Evolutionary conservation across 306 rosid species (phyloP).

Genomic region (Cercis canadensis): DNA sequence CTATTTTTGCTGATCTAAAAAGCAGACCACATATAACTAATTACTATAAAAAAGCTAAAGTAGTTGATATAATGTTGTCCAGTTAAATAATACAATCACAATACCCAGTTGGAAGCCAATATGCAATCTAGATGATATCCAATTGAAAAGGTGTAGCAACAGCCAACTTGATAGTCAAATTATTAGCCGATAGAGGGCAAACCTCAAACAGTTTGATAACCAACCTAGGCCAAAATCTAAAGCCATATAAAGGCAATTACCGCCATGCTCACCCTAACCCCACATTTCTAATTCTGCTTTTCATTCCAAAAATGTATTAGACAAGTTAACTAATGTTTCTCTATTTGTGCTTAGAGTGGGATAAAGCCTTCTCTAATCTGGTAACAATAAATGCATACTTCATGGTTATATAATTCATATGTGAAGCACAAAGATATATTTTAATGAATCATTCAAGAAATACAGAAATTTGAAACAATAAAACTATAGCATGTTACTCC

Average conservation of each 20-base stretch:
- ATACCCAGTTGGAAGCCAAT: not conserved
- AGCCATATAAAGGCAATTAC: not conserved
- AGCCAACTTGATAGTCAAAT: not conserved
- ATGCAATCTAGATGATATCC: not conserved
- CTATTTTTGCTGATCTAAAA: too few species aligned
- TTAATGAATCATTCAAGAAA: not conserved
- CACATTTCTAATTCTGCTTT: not conserved
- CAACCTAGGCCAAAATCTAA: not conserved
- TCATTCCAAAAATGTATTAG: too few species aligned
- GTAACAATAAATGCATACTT: not conserved
- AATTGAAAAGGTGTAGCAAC: not conserved
- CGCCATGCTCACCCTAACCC: not conserved
- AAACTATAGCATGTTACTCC: constrained; percentile 18
- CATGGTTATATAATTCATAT: too few species aligned
- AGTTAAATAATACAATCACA: not conserved
- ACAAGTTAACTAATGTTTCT: not conserved
- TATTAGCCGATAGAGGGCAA: not conserved
- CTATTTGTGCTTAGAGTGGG: not conserved
- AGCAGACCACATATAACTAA: too few species aligned
- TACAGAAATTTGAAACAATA: constrained; percentile 16
- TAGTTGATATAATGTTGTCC: too few species aligned
- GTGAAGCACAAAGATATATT: not conserved
- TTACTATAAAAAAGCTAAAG: too few species aligned
- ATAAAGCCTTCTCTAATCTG: not conserved
- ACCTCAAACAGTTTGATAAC: not conserved